Evolutionary conservation across 306 rosid genomes (phyloP).

Genomic region (Lithocarpus polystachyus): DNA sequence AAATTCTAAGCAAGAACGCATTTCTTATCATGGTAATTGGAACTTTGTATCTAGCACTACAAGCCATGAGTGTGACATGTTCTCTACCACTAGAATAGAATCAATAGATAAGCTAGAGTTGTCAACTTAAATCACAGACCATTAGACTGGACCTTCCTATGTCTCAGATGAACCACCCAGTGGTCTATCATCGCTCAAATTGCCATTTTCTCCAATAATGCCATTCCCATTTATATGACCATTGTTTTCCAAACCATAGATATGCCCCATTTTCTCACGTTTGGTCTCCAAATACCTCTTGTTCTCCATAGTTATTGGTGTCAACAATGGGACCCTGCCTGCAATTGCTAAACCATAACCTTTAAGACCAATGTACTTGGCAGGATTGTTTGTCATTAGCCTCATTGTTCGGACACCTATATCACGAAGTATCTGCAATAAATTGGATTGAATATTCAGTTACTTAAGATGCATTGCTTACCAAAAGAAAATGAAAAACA

Average conservation of each 20-base stretch:
- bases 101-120: background rate
- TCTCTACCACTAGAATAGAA: background rate
- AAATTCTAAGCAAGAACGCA: background rate
- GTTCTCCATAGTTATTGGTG: conserved; percentile 26
- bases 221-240: conserved; percentile 10
- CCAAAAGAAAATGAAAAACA: background rate
- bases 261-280: conserved; percentile 22
- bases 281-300: conserved; percentile 25
- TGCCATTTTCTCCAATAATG: background rate
- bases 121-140: background rate
- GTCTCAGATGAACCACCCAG: background rate
- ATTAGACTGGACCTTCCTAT: background rate
- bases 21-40: background rate
- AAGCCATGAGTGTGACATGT: background rate
- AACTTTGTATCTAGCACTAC: background rate
- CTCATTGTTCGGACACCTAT: conserved; percentile 43
- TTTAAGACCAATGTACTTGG: conserved; percentile 32
- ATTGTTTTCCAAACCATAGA: conserved; percentile 12
- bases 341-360: conserved; percentile 44
- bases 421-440: conserved; percentile 44
- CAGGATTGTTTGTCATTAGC: conserved; percentile 46
- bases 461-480: background rate
- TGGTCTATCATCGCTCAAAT: background rate
- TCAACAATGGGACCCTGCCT: conserved; percentile 35
- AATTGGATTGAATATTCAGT: background rate